These are phyloP conservation scores for Epichloe glyceriae DNA, from an alignment of 2,329 filamentous ascomycete genomes.

Conservation along the genomic window DNA sequence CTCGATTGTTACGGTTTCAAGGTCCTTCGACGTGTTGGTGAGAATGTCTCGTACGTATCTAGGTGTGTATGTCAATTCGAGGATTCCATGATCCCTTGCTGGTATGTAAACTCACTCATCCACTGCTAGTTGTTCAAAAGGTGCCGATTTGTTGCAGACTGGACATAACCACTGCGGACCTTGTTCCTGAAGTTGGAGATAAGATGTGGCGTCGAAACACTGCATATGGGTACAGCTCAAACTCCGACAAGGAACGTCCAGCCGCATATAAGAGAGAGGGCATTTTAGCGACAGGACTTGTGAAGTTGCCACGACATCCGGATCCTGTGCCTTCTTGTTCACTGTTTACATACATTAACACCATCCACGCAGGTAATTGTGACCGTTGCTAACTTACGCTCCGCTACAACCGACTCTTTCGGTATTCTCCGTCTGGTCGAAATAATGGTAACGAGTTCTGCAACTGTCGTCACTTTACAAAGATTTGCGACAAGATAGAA, in stretches of 20 bases:
- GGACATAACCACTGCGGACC: conserved; percentile 95
- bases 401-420: conserved; percentile 67
- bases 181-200: conserved; percentile 88
- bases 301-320: conserved; percentile 81
- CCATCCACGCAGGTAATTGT: neutral
- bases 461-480: conserved; percentile 59
- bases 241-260: conserved; percentile 68
- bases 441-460: conserved; percentile 57
- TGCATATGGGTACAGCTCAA: conserved; percentile 76
- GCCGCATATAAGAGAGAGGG: conserved; percentile 74
- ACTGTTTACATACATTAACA: conserved; percentile 37
- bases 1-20: conserved; percentile 83
- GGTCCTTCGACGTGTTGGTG: conserved; percentile 51
- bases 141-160: conserved; percentile 72
- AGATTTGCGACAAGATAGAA: conserved; percentile 63
- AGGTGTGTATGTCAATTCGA: neutral
- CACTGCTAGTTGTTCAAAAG: conserved; percentile 71
- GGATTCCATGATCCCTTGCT: neutral
- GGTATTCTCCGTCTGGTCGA: conserved; percentile 58
- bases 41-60: conserved; percentile 86
- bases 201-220: conserved; percentile 88
- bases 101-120: conserved; percentile 53
- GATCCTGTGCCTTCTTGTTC: conserved; percentile 66
- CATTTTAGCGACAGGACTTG: conserved; percentile 85
- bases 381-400: conserved; percentile 46